Conservation (phyloP, 805 yeast genomes). For the Candida piceae region DNA sequence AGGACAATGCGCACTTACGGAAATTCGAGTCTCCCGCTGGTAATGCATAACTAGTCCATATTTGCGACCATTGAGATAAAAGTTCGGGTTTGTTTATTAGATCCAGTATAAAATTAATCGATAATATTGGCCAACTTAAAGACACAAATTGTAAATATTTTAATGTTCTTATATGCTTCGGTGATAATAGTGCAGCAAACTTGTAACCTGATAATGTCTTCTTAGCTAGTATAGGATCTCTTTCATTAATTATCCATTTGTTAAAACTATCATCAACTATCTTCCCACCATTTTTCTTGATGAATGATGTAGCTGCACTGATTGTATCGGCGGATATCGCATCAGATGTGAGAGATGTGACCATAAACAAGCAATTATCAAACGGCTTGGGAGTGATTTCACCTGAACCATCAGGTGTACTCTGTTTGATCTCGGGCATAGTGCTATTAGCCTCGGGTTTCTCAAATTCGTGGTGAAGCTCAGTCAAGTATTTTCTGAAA, state of each 20-base stretch:
- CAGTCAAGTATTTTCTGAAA: conserved; percentile 8
- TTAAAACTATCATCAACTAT: conserved; percentile 25
- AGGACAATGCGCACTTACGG: conserved; percentile 36
- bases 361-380: conserved; percentile 1
- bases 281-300: conserved; percentile 38
- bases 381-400: background rate
- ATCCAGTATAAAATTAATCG: conserved; percentile 51
- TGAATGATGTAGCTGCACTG: background rate
- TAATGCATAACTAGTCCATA: conserved; percentile 53
- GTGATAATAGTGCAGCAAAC: conserved; percentile 67
- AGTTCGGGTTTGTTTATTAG: conserved; percentile 29
- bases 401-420: too few species aligned
- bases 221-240: background rate
- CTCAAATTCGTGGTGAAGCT: background rate
- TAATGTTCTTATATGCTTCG: conserved; percentile 54
- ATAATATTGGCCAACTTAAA: conserved; percentile 81
- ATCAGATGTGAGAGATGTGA: background rate
- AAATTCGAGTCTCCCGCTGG: conserved; percentile 64
- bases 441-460: background rate
- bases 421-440: background rate
- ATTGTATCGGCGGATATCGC: background rate
- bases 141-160: conserved; percentile 76
- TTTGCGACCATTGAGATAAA: conserved; percentile 21
- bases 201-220: conserved; percentile 18
- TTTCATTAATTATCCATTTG: conserved; percentile 1